phyloP scores from a whole-genome alignment of 192 early-diverging fungal genomes.

The Borealophlyctis nickersoniae region DNA sequence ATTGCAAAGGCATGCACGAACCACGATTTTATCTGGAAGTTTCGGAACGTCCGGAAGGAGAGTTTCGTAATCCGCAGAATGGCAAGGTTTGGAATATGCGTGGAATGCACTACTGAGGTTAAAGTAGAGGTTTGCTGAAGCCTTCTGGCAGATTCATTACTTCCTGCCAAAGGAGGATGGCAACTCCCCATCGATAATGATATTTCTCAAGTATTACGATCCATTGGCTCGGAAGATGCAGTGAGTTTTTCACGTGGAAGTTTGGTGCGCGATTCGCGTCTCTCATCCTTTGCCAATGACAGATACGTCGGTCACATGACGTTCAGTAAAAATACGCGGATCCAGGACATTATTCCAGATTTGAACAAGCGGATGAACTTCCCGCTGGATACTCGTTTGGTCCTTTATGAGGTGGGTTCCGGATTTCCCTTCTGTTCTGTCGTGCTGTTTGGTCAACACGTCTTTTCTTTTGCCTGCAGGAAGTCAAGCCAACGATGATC shows the following conservation, averaged over 20 bases:
- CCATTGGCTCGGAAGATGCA: constrained; percentile 55
- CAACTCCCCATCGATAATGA: constrained; percentile 48
- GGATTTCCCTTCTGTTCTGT: constrained; percentile 24
- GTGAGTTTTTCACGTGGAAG: constrained; percentile 47
- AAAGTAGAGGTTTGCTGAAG: too few species aligned
- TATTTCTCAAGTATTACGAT: constrained; percentile 88
- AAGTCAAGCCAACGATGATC: constrained; percentile 92
- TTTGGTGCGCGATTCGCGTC: too few species aligned
- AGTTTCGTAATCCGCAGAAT: background rate
- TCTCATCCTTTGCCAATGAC: too few species aligned
- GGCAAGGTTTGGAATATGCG: background rate
- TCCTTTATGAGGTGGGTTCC: constrained; percentile 71
- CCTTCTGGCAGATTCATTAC: too few species aligned
- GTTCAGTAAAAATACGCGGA: constrained; percentile 38
- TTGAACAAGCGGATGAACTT: constrained; percentile 56
- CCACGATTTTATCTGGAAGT: constrained; percentile 46
- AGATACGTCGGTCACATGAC: constrained; percentile 33
- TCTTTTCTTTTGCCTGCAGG: constrained; percentile 57
- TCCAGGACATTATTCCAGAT: constrained; percentile 58
- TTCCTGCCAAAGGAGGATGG: too few species aligned
- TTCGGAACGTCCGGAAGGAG: background rate
- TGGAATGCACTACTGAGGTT: too few species aligned
- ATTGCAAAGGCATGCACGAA: constrained; percentile 26
- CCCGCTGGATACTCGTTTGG: constrained; percentile 53
- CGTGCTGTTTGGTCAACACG: background rate